Percentiles rank a stretch among this genome's conserved stretches.
Evolutionary conservation across 805 yeast genomes (phyloP).

Genomic region (Candida rishiriensis): DNA sequence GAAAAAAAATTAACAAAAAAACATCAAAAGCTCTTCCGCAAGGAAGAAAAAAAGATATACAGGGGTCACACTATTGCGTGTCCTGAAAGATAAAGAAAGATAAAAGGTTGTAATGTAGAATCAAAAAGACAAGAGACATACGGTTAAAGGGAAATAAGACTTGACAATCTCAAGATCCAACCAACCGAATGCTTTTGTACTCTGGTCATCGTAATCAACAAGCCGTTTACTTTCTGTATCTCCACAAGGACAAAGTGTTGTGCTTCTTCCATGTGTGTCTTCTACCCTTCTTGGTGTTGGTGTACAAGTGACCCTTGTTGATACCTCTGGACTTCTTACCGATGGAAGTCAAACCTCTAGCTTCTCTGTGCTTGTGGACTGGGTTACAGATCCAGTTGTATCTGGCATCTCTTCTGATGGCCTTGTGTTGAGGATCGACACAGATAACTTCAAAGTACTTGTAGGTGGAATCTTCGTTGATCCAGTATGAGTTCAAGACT

Average conservation of each 20-base stretch:
- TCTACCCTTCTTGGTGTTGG: constrained; percentile 98
- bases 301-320: constrained; percentile 99
- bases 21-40: too few relatives aligned
- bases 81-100: too few relatives aligned
- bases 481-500: constrained; percentile 99
- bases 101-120: too few relatives aligned
- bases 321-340: constrained; percentile 99
- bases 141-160: neutral
- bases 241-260: constrained; percentile 98
- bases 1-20: too few relatives aligned
- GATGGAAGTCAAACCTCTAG: constrained; percentile 96
- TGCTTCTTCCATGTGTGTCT: constrained; percentile 99
- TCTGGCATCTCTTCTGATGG: constrained; percentile 97
- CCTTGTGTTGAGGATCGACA: constrained; percentile 97
- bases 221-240: constrained; percentile 81
- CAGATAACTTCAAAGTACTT: constrained; percentile 98
- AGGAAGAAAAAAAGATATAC: too few relatives aligned
- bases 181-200: neutral
- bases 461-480: constrained; percentile 99
- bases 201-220: too few relatives aligned
- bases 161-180: neutral
- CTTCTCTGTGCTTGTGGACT: constrained; percentile 99
- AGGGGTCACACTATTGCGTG: too few relatives aligned
- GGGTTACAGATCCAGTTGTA: constrained; percentile 99
- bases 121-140: neutral